These are phyloP conservation scores for Stereum hirsutum DNA, from an alignment of 1,284 basidiomycete genomes.

Conservation along the genomic window DNA sequence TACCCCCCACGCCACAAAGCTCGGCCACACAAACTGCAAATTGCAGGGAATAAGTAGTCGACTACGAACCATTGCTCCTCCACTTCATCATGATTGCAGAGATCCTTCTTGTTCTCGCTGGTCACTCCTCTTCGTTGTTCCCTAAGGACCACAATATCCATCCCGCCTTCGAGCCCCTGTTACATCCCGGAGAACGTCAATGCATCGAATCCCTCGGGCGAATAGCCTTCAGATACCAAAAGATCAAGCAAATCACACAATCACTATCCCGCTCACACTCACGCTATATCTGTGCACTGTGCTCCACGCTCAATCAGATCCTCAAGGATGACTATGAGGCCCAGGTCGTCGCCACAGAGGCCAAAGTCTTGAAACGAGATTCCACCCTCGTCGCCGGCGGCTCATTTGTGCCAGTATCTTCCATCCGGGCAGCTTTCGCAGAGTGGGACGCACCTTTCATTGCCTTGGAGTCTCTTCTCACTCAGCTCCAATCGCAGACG, in stretches of 20 bases:
- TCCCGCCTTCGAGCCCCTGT: slow-evolving; percentile 56
- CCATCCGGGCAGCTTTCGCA: slow-evolving; percentile 71
- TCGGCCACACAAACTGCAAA: too few relatives aligned
- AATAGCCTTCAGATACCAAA: slow-evolving; percentile 65
- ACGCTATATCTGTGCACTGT: slow-evolving; percentile 70
- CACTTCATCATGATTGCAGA: slow-evolving; percentile 85
- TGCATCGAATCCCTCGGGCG: slow-evolving; percentile 66
- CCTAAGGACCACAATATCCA: slow-evolving; percentile 47
- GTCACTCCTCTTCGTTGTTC: slow-evolving; percentile 78
- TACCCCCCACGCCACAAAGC: too few relatives aligned
- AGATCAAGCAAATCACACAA: slow-evolving; percentile 48
- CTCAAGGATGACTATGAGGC: slow-evolving; percentile 72
- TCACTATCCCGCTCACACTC: slow-evolving; percentile 51
- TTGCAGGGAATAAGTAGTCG: too few relatives aligned
- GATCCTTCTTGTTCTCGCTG: slow-evolving; percentile 73
- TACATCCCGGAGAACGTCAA: slow-evolving; percentile 82
- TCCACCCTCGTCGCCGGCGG: slow-evolving; percentile 61
- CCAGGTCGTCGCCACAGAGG: slow-evolving; percentile 74
- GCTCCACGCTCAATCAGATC: slow-evolving; percentile 61
- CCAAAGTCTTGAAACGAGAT: slow-evolving; percentile 66
- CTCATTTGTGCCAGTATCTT: slow-evolving; percentile 77
- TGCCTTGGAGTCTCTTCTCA: slow-evolving; percentile 54
- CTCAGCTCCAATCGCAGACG: slow-evolving; percentile 44
- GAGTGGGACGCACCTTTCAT: slow-evolving; percentile 79
- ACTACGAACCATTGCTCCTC: too few relatives aligned